These are phyloP conservation scores for Puccinia horiana DNA, from an alignment of 1,284 basidiomycete genomes.

Conservation along the genomic window DNA sequence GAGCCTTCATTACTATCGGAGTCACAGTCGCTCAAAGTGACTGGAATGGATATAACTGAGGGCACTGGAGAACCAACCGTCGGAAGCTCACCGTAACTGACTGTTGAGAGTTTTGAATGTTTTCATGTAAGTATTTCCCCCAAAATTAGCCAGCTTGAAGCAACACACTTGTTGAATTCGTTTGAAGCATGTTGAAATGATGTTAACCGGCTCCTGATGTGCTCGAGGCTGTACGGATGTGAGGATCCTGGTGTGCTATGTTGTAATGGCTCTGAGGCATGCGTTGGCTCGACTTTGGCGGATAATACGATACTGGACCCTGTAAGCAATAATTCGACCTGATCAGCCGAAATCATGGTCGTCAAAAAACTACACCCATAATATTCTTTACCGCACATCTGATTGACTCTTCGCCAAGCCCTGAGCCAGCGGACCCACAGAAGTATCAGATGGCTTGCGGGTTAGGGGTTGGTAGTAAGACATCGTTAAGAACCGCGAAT, in stretches of 20 bases:
- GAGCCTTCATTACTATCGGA: slow-evolving; percentile 15
- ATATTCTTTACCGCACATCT: not conserved
- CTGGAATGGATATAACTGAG: slow-evolving; percentile 20
- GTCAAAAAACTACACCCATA: not conserved
- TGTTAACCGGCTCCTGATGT: not conserved
- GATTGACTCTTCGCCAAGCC: not conserved
- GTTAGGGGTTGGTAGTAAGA: not conserved
- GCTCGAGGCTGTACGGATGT: slow-evolving; percentile 4
- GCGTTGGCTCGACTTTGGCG: not conserved
- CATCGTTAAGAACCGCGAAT: too few species aligned
- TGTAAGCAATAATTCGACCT: not conserved
- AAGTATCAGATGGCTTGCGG: not conserved
- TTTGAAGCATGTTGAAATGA: not conserved
- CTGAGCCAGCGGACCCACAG: not conserved
- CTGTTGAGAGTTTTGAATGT: not conserved
- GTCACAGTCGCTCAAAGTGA: slow-evolving; percentile 29
- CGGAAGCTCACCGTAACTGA: not conserved
- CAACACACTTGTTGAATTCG: not conserved
- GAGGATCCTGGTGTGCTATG: not conserved
- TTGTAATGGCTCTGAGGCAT: not conserved
- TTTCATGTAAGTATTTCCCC: not conserved
- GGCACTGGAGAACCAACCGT: not conserved
- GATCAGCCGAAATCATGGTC: not conserved
- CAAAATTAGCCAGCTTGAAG: not conserved
- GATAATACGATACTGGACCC: too few species aligned